Evolutionary conservation across 352 stramenopile species (phyloP).

Genomic region (Lagenidium giganteum): DNA sequence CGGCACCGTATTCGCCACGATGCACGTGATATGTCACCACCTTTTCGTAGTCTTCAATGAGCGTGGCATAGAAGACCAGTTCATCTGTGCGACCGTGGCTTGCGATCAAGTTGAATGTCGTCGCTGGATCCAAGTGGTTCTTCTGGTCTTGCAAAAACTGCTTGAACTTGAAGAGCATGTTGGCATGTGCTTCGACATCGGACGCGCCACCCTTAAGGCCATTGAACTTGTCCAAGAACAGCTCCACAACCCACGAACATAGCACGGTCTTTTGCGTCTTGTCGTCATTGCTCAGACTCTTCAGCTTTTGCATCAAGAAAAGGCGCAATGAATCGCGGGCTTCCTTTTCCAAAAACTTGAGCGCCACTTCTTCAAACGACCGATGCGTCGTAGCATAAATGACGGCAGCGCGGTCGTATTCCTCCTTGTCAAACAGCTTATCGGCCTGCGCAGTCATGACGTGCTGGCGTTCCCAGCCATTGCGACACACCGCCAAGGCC

Average conservation of each 20-base stretch:
- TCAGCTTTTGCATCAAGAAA: conserved; percentile 89
- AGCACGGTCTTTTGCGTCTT: conserved; percentile 92
- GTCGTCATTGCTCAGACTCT: conserved; percentile 66
- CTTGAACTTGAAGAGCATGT: conserved; percentile 89
- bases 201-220: conserved; percentile 74
- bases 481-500: conserved; percentile 80
- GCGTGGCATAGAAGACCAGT: conserved; percentile 88
- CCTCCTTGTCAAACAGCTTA: conserved; percentile 82
- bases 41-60: conserved; percentile 94
- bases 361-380: conserved; percentile 88
- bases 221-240: conserved; percentile 91
- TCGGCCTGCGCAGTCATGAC: conserved; percentile 88
- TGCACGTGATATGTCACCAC: conserved; percentile 92
- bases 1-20: conserved; percentile 83
- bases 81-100: conserved; percentile 90
- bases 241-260: conserved; percentile 91
- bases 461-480: conserved; percentile 74
- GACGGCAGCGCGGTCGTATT: conserved; percentile 81
- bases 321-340: conserved; percentile 76
- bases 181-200: conserved; percentile 82
- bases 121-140: conserved; percentile 79
- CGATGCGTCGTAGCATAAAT: conserved; percentile 88
- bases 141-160: conserved; percentile 90
- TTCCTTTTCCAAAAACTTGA: conserved; percentile 89
- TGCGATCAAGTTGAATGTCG: conserved; percentile 90